Evolutionary conservation across 2,329 filamentous ascomycete species (phyloP), one percentile per base, ranked within the genome.

Genomic region (Penicillium sp.): DNA sequence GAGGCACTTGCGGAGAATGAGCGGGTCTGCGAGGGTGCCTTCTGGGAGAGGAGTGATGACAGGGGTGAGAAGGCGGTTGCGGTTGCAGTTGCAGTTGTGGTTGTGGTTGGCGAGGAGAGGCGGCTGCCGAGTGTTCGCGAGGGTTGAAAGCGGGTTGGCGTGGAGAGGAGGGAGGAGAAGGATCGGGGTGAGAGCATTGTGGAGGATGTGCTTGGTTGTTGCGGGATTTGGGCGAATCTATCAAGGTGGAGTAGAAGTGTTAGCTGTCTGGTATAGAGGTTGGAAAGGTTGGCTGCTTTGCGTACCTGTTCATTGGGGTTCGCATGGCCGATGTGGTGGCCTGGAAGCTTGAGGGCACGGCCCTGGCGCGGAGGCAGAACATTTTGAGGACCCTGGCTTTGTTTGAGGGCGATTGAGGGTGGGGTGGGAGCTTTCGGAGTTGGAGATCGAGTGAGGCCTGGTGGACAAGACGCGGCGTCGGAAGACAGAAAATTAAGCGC

Each of bases 1-100:
- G 70, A 67, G 7, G 77, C 71, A 50, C 76, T 74, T 16, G 76
- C 71, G 5, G 78, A 80, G 69, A 80, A 79, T 0, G 69, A 62
- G 26, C 75, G 74, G 46, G 63, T 59, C 53, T 71, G 70, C 38
- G 58, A 59, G 24, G 59, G 72, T 71, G 51, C 70, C 73, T 51
- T 32, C 20, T 40, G 72, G 63, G 45, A 49, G 43, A 60, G 62
- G 34, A 62, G 52, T 46, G 64, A 60, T 29, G 62, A 59, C 18
- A 62, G 43, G 11, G 60, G 59, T 20, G 58, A 53, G 53, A 61
- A 57, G 48, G 55, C 53, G 26, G 55, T 29, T 29, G 26, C 26
- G 22, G 32, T 26, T 26, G 57, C 45, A 32, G 61, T 42, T 49
- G 56, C 51, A 32, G 61, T 42, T 49, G 56, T 50, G 20, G 53